These are phyloP conservation scores for Verticillium zaregamsianum DNA, from an alignment of 2,329 filamentous ascomycete species.

Conservation along the genomic window DNA sequence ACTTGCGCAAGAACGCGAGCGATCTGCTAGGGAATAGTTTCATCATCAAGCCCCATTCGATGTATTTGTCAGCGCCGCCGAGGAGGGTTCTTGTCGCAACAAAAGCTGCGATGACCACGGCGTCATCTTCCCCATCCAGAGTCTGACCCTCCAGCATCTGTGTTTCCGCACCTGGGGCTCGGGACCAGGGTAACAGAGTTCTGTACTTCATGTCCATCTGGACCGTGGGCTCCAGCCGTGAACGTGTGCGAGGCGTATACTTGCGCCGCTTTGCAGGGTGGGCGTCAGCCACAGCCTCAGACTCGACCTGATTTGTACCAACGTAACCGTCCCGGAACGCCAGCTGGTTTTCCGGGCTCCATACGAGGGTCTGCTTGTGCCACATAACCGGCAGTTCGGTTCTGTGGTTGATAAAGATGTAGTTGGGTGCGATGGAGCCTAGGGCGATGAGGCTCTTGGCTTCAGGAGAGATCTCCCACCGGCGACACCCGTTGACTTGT, in stretches of 20 bases:
- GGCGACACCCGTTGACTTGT: slow-evolving; percentile 33
- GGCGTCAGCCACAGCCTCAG: neutral
- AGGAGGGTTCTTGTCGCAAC: slow-evolving; percentile 53
- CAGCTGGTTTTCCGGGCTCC: neutral
- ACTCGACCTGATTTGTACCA: neutral
- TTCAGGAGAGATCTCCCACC: slow-evolving; percentile 39
- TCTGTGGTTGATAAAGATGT: slow-evolving; percentile 31
- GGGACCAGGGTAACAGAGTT: neutral
- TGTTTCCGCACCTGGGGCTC: neutral
- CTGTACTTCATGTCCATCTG: slow-evolving; percentile 1
- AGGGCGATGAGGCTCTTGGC: slow-evolving; percentile 27
- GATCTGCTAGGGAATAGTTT: slow-evolving; percentile 51
- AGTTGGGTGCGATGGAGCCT: slow-evolving; percentile 28
- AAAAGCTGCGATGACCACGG: slow-evolving; percentile 48
- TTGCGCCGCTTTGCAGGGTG: neutral
- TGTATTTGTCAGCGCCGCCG: slow-evolving; percentile 54
- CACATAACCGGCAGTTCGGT: neutral
- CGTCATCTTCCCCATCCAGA: slow-evolving; percentile 12
- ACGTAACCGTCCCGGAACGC: neutral
- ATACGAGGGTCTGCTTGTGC: neutral
- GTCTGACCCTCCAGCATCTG: neutral
- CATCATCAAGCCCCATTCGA: slow-evolving; percentile 58
- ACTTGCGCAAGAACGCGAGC: slow-evolving; percentile 46
- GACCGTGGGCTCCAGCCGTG: neutral
- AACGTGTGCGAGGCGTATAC: neutral